A percentile compares a stretch with the other conserved stretches of the same genome.
Conservation (phyloP, 148 eudicot genomes). For the Amaranthus palmeri region DNA sequence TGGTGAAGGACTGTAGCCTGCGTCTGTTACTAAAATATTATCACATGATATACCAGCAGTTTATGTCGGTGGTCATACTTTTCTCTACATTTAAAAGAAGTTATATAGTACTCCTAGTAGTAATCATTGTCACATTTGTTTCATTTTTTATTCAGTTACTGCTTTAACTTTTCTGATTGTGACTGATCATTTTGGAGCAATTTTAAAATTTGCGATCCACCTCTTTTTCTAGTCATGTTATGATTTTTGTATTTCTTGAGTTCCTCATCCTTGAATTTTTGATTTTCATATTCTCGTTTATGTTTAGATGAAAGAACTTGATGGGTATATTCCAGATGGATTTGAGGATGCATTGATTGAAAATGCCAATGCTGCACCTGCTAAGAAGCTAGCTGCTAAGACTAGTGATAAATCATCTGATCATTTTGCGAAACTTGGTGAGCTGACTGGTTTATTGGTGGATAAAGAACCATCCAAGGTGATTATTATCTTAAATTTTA, state of each 20-base stretch:
- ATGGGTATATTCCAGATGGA: slow-evolving; percentile 57
- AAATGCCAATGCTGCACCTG: slow-evolving; percentile 21
- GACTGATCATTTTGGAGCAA: neutral
- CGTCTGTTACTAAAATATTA: neutral
- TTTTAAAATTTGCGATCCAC: neutral
- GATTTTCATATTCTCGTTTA: neutral
- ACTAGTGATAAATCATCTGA: slow-evolving; percentile 22
- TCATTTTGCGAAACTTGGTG: slow-evolving; percentile 21
- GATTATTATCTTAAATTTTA: slow-evolving; percentile 4
- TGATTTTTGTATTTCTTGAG: neutral
- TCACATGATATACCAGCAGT: neutral
- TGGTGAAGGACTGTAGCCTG: neutral
- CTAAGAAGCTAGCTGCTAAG: slow-evolving; percentile 22
- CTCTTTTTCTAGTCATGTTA: neutral
- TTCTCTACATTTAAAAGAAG: neutral
- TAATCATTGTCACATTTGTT: too few relatives aligned
- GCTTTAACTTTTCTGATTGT: neutral
- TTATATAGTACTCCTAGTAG: too few relatives aligned
- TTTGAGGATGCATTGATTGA: slow-evolving; percentile 47
- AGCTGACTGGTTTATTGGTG: slow-evolving; percentile 15
- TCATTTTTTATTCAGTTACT: neutral
- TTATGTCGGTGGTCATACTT: neutral
- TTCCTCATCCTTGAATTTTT: neutral
- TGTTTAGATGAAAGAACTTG: slow-evolving; percentile 67
- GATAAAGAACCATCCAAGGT: slow-evolving; percentile 35